phyloP scores from a whole-genome alignment of 179 eudicot genomes.

The Dionaea muscipula region DNA sequence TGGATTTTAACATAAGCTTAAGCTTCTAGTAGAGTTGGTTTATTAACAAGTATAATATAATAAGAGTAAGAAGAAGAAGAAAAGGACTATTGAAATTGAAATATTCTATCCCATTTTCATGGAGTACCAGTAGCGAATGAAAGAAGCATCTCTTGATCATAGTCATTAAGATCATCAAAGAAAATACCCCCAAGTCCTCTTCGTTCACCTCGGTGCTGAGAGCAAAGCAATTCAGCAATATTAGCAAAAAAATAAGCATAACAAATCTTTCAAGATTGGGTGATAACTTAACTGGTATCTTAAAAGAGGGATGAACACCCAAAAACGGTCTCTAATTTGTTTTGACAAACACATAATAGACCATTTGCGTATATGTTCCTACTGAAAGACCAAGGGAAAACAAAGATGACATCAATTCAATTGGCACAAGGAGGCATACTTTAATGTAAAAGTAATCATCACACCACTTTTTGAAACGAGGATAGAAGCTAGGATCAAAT shows the following conservation, averaged over 20 bases:
- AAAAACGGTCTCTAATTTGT: too few relatives aligned
- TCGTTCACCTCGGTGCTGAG: constrained; percentile 89
- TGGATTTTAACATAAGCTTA: too few relatives aligned
- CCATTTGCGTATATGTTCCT: background rate
- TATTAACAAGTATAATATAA: background rate
- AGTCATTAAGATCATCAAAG: constrained; percentile 84
- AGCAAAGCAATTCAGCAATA: constrained; percentile 8
- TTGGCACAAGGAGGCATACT: constrained; percentile 27
- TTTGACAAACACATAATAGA: too few relatives aligned
- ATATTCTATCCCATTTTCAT: background rate
- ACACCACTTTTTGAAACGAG: constrained; percentile 97
- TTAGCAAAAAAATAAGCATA: background rate
- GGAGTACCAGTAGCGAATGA: constrained; percentile 74
- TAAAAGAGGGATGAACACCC: too few relatives aligned
- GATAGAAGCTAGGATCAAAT: constrained; percentile 77
- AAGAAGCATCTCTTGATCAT: constrained; percentile 96
- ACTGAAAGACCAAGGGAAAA: background rate
- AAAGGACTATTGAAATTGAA: background rate
- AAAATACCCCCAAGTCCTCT: constrained; percentile 97
- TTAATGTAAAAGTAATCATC: constrained; percentile 92
- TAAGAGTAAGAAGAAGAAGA: background rate
- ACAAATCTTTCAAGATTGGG: background rate
- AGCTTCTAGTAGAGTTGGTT: too few relatives aligned
- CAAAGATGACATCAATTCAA: too few relatives aligned
- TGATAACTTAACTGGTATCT: too few relatives aligned